Percentiles rank a stretch among this genome's conserved stretches.
Conservation (phyloP, 2,329 filamentous ascomycete genomes). For the Trichoderma guizhouense region DNA sequence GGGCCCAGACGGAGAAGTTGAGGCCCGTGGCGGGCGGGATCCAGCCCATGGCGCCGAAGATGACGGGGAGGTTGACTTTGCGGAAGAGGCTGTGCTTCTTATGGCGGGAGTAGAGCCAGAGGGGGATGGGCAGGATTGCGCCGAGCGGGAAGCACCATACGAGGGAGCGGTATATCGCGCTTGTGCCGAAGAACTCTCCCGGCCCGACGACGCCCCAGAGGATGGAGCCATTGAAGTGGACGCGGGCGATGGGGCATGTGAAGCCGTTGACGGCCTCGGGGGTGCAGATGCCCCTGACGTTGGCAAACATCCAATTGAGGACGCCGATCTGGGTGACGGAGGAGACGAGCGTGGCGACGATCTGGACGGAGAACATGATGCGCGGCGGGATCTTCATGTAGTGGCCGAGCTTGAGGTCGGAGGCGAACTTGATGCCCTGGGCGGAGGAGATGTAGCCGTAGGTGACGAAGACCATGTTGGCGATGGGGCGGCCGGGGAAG, state of each 20-base stretch:
- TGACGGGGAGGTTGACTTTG: conserved; percentile 76
- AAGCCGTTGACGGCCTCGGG: conserved; percentile 79
- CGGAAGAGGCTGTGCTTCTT: conserved; percentile 61
- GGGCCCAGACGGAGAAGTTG: conserved; percentile 83
- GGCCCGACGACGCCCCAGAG: conserved; percentile 88
- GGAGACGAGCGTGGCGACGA: conserved; percentile 71
- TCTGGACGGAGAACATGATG: conserved; percentile 75
- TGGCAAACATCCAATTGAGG: conserved; percentile 84
- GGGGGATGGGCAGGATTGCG: conserved; percentile 66
- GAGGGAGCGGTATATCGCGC: conserved; percentile 69
- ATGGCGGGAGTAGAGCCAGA: conserved; percentile 68
- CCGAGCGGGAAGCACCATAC: conserved; percentile 82
- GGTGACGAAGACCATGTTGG: conserved; percentile 91
- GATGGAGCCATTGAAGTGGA: conserved; percentile 87
- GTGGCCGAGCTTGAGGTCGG: conserved; percentile 81
- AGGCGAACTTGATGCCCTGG: conserved; percentile 84
- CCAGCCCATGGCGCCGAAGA: conserved; percentile 81
- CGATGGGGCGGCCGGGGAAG: conserved; percentile 81
- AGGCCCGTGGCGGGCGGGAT: conserved; percentile 83
- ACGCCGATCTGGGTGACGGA: conserved; percentile 79
- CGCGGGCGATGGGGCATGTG: conserved; percentile 80
- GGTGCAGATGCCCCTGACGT: conserved; percentile 75
- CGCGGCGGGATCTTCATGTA: conserved; percentile 85
- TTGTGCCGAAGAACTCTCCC: conserved; percentile 73
- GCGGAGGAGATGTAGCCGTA: conserved; percentile 88